Conservation (phyloP, 306 rosid genomes). For the Astragalus membranaceus region DNA sequence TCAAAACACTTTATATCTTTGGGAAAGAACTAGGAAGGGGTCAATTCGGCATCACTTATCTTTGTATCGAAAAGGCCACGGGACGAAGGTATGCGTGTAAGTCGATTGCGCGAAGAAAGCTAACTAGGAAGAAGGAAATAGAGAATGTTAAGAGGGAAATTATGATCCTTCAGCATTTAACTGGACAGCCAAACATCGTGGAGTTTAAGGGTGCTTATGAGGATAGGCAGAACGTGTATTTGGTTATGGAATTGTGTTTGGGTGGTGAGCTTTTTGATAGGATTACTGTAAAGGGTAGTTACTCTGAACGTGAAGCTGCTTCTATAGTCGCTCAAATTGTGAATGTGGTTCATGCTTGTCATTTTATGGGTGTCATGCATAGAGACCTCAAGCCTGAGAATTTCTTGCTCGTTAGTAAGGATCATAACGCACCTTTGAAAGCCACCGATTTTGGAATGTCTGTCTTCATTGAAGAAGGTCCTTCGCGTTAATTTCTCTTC, state of each 20-base stretch:
- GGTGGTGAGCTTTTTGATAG: constrained; percentile 91
- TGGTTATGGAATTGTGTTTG: constrained; percentile 79
- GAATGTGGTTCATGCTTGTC: constrained; percentile 90
- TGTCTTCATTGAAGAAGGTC: constrained; percentile 91
- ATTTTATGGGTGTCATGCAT: constrained; percentile 98
- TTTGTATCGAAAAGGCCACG: constrained; percentile 56
- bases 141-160: constrained; percentile 60
- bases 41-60: constrained; percentile 67
- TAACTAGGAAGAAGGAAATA: constrained; percentile 29
- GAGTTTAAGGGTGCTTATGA: constrained; percentile 82
- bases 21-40: constrained; percentile 82
- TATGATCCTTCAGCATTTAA: constrained; percentile 59
- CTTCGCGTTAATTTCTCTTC: too few relatives aligned
- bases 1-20: constrained; percentile 34
- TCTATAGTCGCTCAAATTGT: constrained; percentile 39
- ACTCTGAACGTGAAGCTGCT: constrained; percentile 70
- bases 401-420: constrained; percentile 54
- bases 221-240: constrained; percentile 52
- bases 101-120: constrained; percentile 49
- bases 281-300: constrained; percentile 49
- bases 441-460: constrained; percentile 79
- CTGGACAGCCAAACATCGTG: constrained; percentile 79
- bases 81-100: constrained; percentile 67
- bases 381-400: constrained; percentile 90
- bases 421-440: constrained; percentile 53